Evolutionary conservation across 805 yeast species (phyloP).

Genomic region (Grigorovia jiainica): DNA sequence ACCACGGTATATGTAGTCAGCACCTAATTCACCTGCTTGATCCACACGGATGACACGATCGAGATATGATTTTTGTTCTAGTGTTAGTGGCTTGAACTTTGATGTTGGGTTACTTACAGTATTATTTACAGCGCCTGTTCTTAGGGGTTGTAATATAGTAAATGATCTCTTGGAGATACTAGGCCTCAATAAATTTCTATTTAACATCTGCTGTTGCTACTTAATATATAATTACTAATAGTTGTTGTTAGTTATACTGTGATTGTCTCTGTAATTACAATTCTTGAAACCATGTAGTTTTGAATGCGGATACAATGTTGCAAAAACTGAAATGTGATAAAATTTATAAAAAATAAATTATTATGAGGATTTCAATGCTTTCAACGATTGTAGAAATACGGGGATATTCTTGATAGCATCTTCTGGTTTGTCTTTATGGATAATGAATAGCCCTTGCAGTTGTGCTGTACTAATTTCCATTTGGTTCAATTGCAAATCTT

Average conservation of each 20-base stretch:
- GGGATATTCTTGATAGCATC: conserved; percentile 61
- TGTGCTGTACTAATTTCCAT: conserved; percentile 72
- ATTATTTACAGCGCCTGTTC: neutral
- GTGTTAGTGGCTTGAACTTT: conserved; percentile 24
- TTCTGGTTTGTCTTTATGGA: conserved; percentile 74
- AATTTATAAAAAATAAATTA: neutral
- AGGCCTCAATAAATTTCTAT: too few species aligned
- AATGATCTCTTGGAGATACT: conserved; percentile 2
- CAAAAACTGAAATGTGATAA: too few species aligned
- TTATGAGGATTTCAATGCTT: neutral
- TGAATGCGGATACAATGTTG: too few species aligned
- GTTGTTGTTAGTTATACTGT: too few species aligned
- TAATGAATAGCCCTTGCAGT: conserved; percentile 89
- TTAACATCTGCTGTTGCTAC: too few species aligned
- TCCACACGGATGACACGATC: conserved; percentile 81
- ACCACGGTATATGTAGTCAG: conserved; percentile 86
- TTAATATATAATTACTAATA: too few species aligned
- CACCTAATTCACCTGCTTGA: conserved; percentile 97
- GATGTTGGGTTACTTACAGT: neutral
- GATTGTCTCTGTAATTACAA: too few species aligned
- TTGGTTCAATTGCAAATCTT: conserved; percentile 8
- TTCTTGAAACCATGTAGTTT: neutral
- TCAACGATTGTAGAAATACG: conserved; percentile 16
- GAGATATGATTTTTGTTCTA: conserved; percentile 59
- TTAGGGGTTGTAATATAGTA: conserved; percentile 11